These are phyloP conservation scores for Aureobasidium vineae DNA, from an alignment of 2,329 filamentous ascomycete genomes.

Conservation along the genomic window DNA sequence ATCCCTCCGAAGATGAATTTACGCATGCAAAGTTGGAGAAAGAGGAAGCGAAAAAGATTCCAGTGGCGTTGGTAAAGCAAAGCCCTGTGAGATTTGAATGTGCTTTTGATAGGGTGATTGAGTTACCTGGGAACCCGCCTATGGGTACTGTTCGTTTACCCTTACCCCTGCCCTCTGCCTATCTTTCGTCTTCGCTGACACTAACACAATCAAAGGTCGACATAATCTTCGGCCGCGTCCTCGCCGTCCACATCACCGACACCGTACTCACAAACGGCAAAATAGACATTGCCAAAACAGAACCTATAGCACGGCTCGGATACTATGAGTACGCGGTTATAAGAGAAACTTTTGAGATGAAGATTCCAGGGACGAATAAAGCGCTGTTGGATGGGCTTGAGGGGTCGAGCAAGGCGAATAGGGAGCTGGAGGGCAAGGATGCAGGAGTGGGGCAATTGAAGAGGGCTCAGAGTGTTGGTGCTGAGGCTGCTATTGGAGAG, in stretches of 20 bases:
- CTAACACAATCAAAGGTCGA: conserved; percentile 47
- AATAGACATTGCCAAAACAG: conserved; percentile 56
- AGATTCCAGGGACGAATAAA: conserved; percentile 37
- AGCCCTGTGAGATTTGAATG: conserved; percentile 61
- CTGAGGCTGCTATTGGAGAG: neutral
- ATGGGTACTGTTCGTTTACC: conserved; percentile 46
- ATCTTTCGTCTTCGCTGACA: too few relatives aligned
- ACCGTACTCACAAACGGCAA: conserved; percentile 55
- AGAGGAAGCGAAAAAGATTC: conserved; percentile 42
- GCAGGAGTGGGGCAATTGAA: neutral
- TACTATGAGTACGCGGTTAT: conserved; percentile 61
- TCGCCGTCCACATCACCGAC: conserved; percentile 59
- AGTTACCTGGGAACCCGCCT: conserved; percentile 56
- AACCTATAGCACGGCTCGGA: conserved; percentile 60
- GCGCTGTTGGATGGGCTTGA: conserved; percentile 38
- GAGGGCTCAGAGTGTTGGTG: conserved; percentile 2
- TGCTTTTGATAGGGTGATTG: conserved; percentile 54
- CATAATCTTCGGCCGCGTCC: conserved; percentile 57
- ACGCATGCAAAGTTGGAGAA: conserved; percentile 51
- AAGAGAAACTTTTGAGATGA: conserved; percentile 59
- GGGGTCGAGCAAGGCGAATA: conserved; percentile 31
- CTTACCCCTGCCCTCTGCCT: neutral
- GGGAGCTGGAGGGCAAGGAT: neutral
- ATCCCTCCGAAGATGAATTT: conserved; percentile 56
- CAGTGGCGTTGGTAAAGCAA: conserved; percentile 54